Base-by-base conservation (phyloP, 768 basidiomycete genomes). In the Termitomyces sp. region DNA sequence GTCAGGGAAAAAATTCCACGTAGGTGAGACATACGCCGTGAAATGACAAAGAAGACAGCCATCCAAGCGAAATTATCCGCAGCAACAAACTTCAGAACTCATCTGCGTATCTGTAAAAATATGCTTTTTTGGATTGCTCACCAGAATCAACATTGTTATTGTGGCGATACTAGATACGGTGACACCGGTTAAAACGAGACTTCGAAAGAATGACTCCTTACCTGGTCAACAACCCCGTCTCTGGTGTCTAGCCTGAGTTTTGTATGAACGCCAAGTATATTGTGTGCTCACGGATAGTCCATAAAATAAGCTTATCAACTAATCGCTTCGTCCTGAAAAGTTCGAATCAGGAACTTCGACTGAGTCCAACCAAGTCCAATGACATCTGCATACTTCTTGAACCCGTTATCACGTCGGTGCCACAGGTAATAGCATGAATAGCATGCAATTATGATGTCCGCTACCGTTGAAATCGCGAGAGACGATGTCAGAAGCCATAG, bases 221-320 rank as follows among this genome's bases (percentile, higher is more conserved):
- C 59, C 56, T 60, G 21, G 59, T 60, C 24, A 57, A 26, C 12
- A 57, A 34, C 14, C 56, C 53, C 3, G 59, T 60, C 21, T 60
- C 59, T 60, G 21, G 3, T 43, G 17, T 26, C 9, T 38, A n/a
- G 32, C 22, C 35, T 35, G 47, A 32, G 53, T 28, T 32, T 8
- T 7, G 19, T 22, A 34, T n/a, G 2, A 34, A 43, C 30, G 2
- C n/a, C 9, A 37, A 38, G 22, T 38, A 47, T 15, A 15, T 15
- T 15, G 48, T 34, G 26, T 5, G 54, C 60, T 45, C 42, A 60
- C 57, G 53, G 3, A 60, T 55, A 14, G 57, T 44, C 57, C 57
- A 60, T 42, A 47, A 34, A 15, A 60, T 60, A 19, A 60, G 50
- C 12, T 34, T 45, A 40, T 60, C 60, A 37, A 60, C 42, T 32